Conservation (phyloP, 192 early-diverging fungal species). For the Coemansia sp. region DNA sequence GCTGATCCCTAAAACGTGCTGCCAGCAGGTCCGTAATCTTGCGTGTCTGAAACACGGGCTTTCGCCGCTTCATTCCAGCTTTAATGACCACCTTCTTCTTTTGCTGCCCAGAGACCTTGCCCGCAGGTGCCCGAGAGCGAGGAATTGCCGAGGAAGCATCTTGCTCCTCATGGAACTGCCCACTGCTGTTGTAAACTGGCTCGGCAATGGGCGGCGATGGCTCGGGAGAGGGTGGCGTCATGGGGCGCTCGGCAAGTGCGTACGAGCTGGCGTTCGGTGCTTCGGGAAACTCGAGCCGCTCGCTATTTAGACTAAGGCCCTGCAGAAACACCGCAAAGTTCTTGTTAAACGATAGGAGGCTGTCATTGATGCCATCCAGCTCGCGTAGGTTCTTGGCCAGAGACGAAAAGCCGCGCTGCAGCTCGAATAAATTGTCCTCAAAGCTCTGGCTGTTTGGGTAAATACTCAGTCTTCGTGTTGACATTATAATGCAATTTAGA, state of each 20-base stretch:
- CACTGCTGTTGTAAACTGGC: not conserved
- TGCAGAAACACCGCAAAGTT: slow-evolving; percentile 51
- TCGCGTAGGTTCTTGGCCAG: slow-evolving; percentile 38
- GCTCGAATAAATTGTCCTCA: slow-evolving; percentile 44
- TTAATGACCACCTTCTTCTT: slow-evolving; percentile 50
- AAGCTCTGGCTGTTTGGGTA: slow-evolving; percentile 50
- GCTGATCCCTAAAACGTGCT: slow-evolving; percentile 38
- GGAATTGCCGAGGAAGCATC: slow-evolving; percentile 8
- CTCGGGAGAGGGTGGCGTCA: slow-evolving; percentile 21
- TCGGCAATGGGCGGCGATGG: not conserved
- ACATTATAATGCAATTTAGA: slow-evolving; percentile 13
- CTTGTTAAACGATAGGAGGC: slow-evolving; percentile 44
- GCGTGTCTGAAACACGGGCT: slow-evolving; percentile 42
- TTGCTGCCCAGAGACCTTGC: not conserved
- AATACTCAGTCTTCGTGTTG: slow-evolving; percentile 46
- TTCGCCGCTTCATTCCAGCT: slow-evolving; percentile 22
- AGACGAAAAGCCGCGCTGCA: slow-evolving; percentile 41
- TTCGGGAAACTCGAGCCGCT: slow-evolving; percentile 42
- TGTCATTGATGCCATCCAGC: slow-evolving; percentile 45
- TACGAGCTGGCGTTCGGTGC: slow-evolving; percentile 41
- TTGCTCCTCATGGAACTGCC: not conserved
- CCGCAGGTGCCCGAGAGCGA: not conserved
- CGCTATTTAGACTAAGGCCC: slow-evolving; percentile 48
- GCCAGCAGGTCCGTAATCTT: slow-evolving; percentile 40
- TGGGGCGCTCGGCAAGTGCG: slow-evolving; percentile 27